Evolutionary conservation across 345 rosid genomes (phyloP), one percentile per base, ranked within the genome.

Genomic region (Corchorus capsularis): DNA sequence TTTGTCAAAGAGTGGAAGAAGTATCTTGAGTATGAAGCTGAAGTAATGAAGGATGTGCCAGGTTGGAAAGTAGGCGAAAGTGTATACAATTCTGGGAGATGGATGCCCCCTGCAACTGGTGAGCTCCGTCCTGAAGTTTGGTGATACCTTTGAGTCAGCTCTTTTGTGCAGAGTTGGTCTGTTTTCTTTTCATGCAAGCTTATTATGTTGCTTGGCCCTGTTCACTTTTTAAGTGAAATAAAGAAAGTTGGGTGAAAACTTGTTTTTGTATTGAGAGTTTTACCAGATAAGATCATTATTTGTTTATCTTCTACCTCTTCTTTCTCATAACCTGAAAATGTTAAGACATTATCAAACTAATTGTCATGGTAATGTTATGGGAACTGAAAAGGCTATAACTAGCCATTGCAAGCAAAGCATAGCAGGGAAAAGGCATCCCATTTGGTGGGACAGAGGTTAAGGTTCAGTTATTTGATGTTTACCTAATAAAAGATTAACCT

Each of bases 81-180:
- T 74, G 98, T 96, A 22, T 96, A 96, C 80, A 87, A 96, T 85
- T 92, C 99, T 52, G 95, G 98, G 57, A 92, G 80, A 79, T 96
- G 99, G 99, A 91, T 94, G 94, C 99, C 99, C 22, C 99, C 99
- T n/a, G 92, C 99, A 27, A 90, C 89, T 10, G 99, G 99, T 0
- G 99, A 93, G 85, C 95, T 96, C 77, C 99, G 99, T 60, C 95
- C 98, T 47, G 99, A 96, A 47, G 96, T 91, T 69, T 96, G 99
- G 99, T 96, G 89, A 93, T 63, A 11, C 63, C 52, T 43, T 75
- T 61, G 2, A 14, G 9, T 22, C 27, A 12, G 35, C 61, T 52
- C 49, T 52, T 27, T 63, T 13, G 16, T 14, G 20, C 65, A 15
- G 16, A 45, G 14, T 35, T 32, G 16, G 46, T 11, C 10, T 4